Evolutionary conservation across 1,284 basidiomycete genomes (phyloP).

Genomic region (Vanrija sp.): DNA sequence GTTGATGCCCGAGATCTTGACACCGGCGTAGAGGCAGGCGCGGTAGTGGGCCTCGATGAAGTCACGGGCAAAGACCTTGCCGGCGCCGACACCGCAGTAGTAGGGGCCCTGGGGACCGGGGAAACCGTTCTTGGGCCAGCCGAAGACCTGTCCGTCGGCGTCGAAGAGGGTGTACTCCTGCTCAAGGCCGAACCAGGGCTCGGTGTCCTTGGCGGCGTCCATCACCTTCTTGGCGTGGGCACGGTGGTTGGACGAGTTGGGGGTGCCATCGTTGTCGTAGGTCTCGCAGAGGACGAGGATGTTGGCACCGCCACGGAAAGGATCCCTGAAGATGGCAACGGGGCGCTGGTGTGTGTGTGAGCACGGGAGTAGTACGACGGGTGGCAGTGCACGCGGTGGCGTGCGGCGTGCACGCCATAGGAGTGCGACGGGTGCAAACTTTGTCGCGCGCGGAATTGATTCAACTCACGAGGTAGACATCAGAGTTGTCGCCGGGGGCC

Average conservation of each 20-base stretch:
- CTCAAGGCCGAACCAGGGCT: slow-evolving; percentile 98
- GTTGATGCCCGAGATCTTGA: slow-evolving; percentile 99
- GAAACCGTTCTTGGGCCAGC: slow-evolving; percentile 99
- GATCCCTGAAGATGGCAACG: slow-evolving; percentile 96
- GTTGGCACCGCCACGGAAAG: slow-evolving; percentile 98
- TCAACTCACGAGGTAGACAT: slow-evolving; percentile 73
- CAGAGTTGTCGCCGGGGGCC: slow-evolving; percentile 90
- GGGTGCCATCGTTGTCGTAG: slow-evolving; percentile 98
- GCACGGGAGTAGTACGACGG: no score
- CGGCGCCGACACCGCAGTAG: slow-evolving; percentile 97
- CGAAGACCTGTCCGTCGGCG: slow-evolving; percentile 82
- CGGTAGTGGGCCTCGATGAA: slow-evolving; percentile 97
- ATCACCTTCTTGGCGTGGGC: slow-evolving; percentile 87
- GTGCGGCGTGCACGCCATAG: background rate
- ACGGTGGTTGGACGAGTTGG: slow-evolving; percentile 95
- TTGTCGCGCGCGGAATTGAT: no score
- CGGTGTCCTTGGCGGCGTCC: slow-evolving; percentile 73
- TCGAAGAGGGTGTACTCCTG: slow-evolving; percentile 99
- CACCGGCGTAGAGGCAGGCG: slow-evolving; percentile 86
- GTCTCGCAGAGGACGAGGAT: slow-evolving; percentile 94
- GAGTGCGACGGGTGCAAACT: background rate
- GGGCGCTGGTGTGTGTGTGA: slow-evolving; percentile 58
- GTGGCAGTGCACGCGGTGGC: background rate
- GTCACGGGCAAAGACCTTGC: slow-evolving; percentile 97
- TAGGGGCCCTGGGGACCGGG: slow-evolving; percentile 99